Conservation (phyloP, 1,284 basidiomycete species). For the Microbotryum intermedium region DNA sequence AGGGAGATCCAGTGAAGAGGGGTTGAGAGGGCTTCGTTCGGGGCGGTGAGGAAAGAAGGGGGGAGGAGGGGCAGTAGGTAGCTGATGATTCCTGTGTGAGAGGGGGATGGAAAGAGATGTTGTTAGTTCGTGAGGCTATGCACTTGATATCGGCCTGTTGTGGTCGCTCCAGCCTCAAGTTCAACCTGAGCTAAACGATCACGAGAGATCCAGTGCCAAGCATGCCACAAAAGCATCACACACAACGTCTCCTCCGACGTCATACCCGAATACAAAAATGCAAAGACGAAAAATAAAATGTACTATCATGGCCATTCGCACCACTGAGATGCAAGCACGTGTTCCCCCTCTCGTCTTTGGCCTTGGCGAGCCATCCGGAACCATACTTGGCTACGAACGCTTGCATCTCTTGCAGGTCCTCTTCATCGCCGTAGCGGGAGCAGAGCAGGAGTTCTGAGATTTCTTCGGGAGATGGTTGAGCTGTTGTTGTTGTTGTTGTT, state of each 20-base stretch:
- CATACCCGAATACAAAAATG: neutral
- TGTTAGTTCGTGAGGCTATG: neutral
- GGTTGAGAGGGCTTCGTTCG: slow-evolving; percentile 31
- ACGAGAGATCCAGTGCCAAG: neutral
- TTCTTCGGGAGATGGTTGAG: slow-evolving; percentile 26
- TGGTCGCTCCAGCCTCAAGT: neutral
- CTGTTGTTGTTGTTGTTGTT: neutral
- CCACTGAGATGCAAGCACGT: slow-evolving; percentile 35
- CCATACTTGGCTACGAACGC: slow-evolving; percentile 31
- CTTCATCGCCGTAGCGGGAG: slow-evolving; percentile 33
- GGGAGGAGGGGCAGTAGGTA: slow-evolving; percentile 30
- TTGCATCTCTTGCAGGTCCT: slow-evolving; percentile 34
- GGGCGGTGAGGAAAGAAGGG: slow-evolving; percentile 10
- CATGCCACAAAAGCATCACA: neutral
- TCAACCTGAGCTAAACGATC: neutral
- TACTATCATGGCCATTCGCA: slow-evolving; percentile 35
- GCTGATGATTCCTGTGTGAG: slow-evolving; percentile 24
- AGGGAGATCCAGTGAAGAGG: slow-evolving; percentile 34
- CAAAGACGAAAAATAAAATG: neutral
- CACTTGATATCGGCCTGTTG: neutral
- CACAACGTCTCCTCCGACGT: neutral
- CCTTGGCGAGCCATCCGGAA: slow-evolving; percentile 14
- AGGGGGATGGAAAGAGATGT: neutral
- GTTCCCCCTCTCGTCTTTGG: slow-evolving; percentile 34
- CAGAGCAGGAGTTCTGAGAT: slow-evolving; percentile 33